phyloP scores from a whole-genome alignment of 306 rosid species.

The Aeschynomene evenia region DNA sequence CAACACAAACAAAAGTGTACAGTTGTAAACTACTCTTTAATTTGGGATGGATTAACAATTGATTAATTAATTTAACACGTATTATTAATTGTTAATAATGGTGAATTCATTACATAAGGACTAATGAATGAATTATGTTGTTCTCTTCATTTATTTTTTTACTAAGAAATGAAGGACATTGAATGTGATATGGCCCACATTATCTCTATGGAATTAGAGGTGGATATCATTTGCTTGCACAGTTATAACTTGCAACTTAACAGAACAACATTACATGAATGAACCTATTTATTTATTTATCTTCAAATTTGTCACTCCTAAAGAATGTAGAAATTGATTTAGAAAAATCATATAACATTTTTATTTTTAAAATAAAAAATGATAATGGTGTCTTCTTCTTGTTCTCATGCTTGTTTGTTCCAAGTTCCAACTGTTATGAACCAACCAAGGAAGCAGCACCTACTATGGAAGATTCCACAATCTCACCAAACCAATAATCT shows the following conservation, averaged over 20 bases:
- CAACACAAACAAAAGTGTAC: too few species aligned
- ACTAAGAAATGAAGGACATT: neutral
- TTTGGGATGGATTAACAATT: too few species aligned
- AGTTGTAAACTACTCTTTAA: too few species aligned
- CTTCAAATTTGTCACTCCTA: constrained; percentile 14
- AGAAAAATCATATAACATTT: neutral
- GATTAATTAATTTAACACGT: too few species aligned
- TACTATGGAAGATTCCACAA: constrained; percentile 15
- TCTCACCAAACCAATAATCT: constrained; percentile 21
- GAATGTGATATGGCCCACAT: constrained; percentile 33
- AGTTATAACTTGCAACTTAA: neutral
- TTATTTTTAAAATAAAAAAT: too few species aligned
- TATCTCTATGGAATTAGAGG: constrained; percentile 20
- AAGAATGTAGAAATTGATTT: constrained; percentile 2
- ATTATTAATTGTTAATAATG: too few species aligned
- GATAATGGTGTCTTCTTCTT: constrained; percentile 17
- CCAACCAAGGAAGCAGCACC: constrained; percentile 26
- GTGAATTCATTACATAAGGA: neutral
- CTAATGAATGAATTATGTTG: too few species aligned
- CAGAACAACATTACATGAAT: too few species aligned
- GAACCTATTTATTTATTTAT: neutral
- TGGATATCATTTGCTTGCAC: neutral
- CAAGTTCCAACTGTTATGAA: constrained; percentile 9
- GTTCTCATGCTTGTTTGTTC: constrained; percentile 19
- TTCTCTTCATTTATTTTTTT: neutral